Base-by-base conservation (phyloP, 140 eudicot genomes). In the Bidens hawaiensis region DNA sequence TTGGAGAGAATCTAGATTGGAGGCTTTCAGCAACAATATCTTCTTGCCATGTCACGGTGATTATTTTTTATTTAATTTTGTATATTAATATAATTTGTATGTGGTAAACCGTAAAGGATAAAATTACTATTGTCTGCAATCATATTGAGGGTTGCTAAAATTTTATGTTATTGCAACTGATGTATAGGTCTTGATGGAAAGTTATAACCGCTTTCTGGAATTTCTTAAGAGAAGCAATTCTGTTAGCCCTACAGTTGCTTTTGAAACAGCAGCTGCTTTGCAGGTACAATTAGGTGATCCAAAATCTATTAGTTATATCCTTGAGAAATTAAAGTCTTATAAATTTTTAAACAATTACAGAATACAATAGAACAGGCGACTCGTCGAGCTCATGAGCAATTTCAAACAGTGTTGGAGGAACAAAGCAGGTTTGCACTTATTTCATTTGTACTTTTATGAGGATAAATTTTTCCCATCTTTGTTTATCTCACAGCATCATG, bases 31-130 rank as follows among this genome's bases (percentile, higher is more conserved):
- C 99, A 38, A 83, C 81, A 64, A 93, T 93, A 72, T 88, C 97
- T 68, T 94, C 99, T 57, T 93, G 99, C 81, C 96, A 93, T 85
- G 97, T 83, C 78, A 93, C 97, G 85, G 99, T 93, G 67, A 70
- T 69, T 69, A 50, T 18, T 68, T 10, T 65, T 7, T 11, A n/a
- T n/a, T 33, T n/a, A 50, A 40, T 28, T 25, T 62, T 62, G 12
- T 24, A 16, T 53, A 13, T 18, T 21, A 54, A 27, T 50, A 24
- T 26, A 11, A 22, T 53, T 23, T 18, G 1, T 62, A 49, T 61
- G 31, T n/a, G n/a, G n/a, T n/a, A n/a, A n/a, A n/a, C n/a, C n/a
- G 41, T 58, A 28, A 46, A 49, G 46, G 18, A 21, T 43, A 14
- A 7, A 52, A 18, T 30, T 46, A 45, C 51, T 1, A 18, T 24